These are phyloP conservation scores for Lentinula lateritia DNA, from an alignment of 768 basidiomycete genomes.

Conservation along the genomic window DNA sequence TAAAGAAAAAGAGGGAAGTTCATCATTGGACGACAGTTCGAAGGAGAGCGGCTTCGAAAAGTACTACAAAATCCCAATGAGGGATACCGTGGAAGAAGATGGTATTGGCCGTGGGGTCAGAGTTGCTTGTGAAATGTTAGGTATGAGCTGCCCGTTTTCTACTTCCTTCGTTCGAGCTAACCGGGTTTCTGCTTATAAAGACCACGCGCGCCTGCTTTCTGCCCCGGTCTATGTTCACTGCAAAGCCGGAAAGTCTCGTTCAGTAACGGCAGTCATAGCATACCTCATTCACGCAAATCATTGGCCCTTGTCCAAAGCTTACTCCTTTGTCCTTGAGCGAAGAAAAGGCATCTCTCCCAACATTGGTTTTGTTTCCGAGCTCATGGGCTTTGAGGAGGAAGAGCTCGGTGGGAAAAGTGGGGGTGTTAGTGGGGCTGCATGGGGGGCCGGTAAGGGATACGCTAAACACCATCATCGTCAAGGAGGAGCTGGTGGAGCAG, in stretches of 20 bases:
- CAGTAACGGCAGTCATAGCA: slow-evolving; percentile 94
- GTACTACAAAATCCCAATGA: slow-evolving; percentile 86
- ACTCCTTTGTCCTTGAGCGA: slow-evolving; percentile 86
- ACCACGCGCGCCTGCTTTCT: slow-evolving; percentile 87
- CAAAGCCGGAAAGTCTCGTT: slow-evolving; percentile 92
- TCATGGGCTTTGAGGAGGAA: slow-evolving; percentile 94
- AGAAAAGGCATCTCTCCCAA: slow-evolving; percentile 95
- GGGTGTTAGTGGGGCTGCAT: slow-evolving; percentile 38
- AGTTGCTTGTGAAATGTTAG: slow-evolving; percentile 82
- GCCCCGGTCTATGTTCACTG: slow-evolving; percentile 94
- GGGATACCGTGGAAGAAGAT: slow-evolving; percentile 94
- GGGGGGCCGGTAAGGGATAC: slow-evolving; percentile 20
- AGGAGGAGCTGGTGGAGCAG: slow-evolving; percentile 20
- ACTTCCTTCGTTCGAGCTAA: not conserved
- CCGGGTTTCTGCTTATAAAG: slow-evolving; percentile 30
- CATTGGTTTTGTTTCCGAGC: slow-evolving; percentile 94
- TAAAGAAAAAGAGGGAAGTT: not conserved
- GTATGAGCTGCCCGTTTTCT: slow-evolving; percentile 39
- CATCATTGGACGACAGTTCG: not conserved
- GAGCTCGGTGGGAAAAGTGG: slow-evolving; percentile 76
- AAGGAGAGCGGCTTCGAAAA: slow-evolving; percentile 63
- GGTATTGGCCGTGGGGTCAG: slow-evolving; percentile 76
- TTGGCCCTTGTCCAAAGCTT: slow-evolving; percentile 91
- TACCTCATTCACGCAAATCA: slow-evolving; percentile 97
- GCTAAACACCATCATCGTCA: not conserved